Conservation (phyloP, 345 rosid species). For the Laguncularia racemosa region DNA sequence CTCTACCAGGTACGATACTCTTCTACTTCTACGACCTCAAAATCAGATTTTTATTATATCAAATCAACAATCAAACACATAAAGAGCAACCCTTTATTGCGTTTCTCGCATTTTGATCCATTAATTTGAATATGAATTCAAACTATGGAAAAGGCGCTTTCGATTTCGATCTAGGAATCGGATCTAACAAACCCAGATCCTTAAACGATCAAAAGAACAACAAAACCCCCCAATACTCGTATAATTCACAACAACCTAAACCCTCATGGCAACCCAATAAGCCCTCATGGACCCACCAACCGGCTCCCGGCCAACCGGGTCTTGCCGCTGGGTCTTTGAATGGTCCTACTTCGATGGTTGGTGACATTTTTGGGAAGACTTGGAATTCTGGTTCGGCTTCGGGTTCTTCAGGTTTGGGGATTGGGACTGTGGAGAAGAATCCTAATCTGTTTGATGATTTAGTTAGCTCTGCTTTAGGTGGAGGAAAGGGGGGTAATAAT, state of each 20-base stretch:
- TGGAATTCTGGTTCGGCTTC: constrained; percentile 54
- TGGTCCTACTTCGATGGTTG: constrained; percentile 75
- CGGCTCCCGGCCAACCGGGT: constrained; percentile 41
- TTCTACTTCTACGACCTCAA: no score
- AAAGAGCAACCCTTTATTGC: no score
- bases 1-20: no score
- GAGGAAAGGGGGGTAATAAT: constrained; percentile 36
- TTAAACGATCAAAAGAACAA: constrained; percentile 69
- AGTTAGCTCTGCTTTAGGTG: constrained; percentile 73
- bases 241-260: constrained; percentile 45
- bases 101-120: no score
- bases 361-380: constrained; percentile 85
- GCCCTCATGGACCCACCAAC: constrained; percentile 88
- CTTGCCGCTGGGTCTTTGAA: constrained; percentile 25
- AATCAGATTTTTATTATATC: no score
- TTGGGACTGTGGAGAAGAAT: constrained; percentile 63
- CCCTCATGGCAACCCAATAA: constrained; percentile 70
- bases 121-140: constrained; percentile 6
- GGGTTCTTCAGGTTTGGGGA: constrained; percentile 29
- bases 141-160: constrained; percentile 17
- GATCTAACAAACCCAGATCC: constrained; percentile 55
- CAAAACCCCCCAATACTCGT: constrained; percentile 34
- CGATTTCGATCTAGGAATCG: constrained; percentile 71
- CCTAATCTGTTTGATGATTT: constrained; percentile 87
- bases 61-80: no score